Conservation (phyloP, 495 filamentous ascomycete genomes). For the Emericellopsis terricola region DNA sequence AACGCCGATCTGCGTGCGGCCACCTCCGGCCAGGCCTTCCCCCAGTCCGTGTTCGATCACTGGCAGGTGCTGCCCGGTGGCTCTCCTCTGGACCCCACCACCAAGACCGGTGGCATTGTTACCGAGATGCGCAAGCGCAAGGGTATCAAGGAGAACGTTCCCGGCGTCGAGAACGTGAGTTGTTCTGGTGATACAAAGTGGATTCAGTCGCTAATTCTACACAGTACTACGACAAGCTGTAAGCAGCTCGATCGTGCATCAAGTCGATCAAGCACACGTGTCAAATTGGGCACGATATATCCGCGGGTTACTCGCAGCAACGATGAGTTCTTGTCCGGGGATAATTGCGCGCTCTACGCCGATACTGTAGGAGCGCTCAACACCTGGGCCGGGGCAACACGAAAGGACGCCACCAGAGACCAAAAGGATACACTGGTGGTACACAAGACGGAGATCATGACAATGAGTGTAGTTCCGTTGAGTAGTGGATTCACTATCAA, state of each 20-base stretch:
- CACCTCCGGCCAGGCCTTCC: slow-evolving; percentile 97
- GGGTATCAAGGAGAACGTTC: slow-evolving; percentile 92
- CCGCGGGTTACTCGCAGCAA: neutral
- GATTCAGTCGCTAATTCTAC: too few species aligned
- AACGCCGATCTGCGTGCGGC: slow-evolving; percentile 84
- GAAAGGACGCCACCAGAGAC: too few species aligned
- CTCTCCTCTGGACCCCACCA: slow-evolving; percentile 69
- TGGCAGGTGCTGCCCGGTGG: slow-evolving; percentile 92
- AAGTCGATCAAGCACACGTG: slow-evolving; percentile 9
- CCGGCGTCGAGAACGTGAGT: slow-evolving; percentile 87
- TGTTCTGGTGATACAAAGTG: too few species aligned
- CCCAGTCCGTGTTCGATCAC: slow-evolving; percentile 96
- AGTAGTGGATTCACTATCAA: too few species aligned
- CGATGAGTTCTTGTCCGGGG: neutral
- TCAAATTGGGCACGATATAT: slow-evolving; percentile 1
- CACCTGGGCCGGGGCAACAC: too few species aligned
- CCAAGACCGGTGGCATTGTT: slow-evolving; percentile 75
- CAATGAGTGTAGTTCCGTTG: too few species aligned
- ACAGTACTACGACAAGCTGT: slow-evolving; percentile 99
- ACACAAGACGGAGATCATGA: too few species aligned
- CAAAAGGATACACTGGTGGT: too few species aligned
- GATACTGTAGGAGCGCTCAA: too few species aligned
- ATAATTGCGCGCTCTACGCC: too few species aligned
- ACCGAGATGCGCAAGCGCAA: slow-evolving; percentile 92
- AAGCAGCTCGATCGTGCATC: slow-evolving; percentile 25